Conservation (phyloP, 306 rosid species). For the Fragaria vesca region DNA sequence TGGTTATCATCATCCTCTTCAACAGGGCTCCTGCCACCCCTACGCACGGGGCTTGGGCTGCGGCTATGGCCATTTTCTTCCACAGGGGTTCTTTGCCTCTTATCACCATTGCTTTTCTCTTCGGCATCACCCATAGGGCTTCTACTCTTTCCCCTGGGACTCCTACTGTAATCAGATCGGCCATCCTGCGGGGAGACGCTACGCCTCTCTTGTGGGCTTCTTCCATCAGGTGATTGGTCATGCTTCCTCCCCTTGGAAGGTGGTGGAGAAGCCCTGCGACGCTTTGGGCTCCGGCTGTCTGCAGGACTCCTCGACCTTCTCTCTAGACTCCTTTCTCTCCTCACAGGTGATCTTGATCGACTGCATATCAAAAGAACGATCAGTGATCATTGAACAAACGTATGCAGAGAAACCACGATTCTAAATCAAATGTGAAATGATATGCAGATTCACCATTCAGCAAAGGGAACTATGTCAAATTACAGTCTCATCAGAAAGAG, state of each 20-base stretch:
- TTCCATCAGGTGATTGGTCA: constrained; percentile 34
- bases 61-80: constrained; percentile 45
- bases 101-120: constrained; percentile 27
- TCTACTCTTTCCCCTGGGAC: constrained; percentile 45
- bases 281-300: constrained; percentile 48
- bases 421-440: neutral
- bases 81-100: constrained; percentile 25
- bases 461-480: neutral
- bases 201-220: constrained; percentile 40
- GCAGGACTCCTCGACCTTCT: constrained; percentile 51
- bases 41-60: constrained; percentile 34
- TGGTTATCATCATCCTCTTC: constrained; percentile 42
- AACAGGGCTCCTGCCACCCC: constrained; percentile 47
- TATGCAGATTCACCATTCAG: neutral
- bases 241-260: constrained; percentile 47
- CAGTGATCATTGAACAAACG: neutral
- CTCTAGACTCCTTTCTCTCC: constrained; percentile 47
- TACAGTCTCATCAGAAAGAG: neutral
- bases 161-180: constrained; percentile 33
- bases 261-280: constrained; percentile 38
- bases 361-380: constrained; percentile 21
- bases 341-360: constrained; percentile 44
- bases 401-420: neutral
- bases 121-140: constrained; percentile 41
- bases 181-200: constrained; percentile 38